Base-by-base conservation (phyloP, 2,329 filamentous ascomycete species). In the Cladobotryum mycophilum region DNA sequence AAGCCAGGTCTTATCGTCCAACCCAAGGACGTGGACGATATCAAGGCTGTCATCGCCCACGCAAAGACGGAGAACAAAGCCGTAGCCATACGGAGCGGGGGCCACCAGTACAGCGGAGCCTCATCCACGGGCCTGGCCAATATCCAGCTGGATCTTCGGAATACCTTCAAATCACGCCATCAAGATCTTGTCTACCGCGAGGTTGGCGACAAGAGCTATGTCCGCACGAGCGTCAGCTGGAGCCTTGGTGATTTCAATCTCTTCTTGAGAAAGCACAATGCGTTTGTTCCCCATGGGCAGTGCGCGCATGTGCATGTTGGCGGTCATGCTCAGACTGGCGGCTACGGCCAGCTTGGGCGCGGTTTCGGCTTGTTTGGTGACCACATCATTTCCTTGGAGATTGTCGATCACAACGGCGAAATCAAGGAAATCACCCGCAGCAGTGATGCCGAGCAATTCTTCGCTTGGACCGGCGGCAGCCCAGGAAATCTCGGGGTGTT, bases 401-500 rank as follows among this genome's bases (percentile, higher is more conserved):
- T 79, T 1, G 64, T 82, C 2, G 72, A 73, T 20, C 71, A 70
- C 1, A 62, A 68, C 14, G 80, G 79, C 0, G 53, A 65, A 11
- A 62, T 75, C 20, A 60, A 75, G 1, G 71, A 70, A 4, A 70
- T 80, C 4, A 76, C 70, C 15, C 73, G 68, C n/a, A 57, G 68
- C 0, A 62, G 68, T n/a, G 71, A 83, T 47, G 56, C 71, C 0
- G 80, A 84, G 37, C 68, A 84, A 0, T 84, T 81, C 63, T 84
- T 77, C 69, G 80, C 79, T 2, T 67, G 82, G 3, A 68, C 74
- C 7, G 79, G 80, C 3, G 79, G 80, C 3, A 80, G 81, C 3
- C 77, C 75, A 0, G 79, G 78, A 1, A 82, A 76, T 34, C 78
- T 80, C 45, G 81, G 76, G 1, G 70, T 84, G 3, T 71, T 83